A percentile compares a stretch with the other conserved stretches of the same genome.
Evolutionary conservation across 352 stramenopile species (phyloP).

Genomic region (Phytophthora fragariaefolia): DNA sequence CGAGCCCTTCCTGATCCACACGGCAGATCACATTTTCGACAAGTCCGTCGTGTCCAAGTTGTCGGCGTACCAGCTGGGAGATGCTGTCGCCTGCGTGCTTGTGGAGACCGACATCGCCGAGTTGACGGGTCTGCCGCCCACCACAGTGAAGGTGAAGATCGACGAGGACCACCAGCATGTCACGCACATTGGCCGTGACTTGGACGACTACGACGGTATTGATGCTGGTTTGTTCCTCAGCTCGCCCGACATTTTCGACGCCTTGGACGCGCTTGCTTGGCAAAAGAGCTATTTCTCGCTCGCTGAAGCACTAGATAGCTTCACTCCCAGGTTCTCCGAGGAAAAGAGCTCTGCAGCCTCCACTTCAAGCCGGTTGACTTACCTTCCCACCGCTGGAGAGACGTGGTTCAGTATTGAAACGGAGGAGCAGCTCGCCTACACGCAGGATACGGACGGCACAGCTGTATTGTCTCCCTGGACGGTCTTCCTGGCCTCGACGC

Average conservation of each 20-base stretch:
- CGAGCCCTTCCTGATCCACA: constrained; percentile 84
- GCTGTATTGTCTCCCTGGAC: constrained; percentile 77
- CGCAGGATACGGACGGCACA: constrained; percentile 72
- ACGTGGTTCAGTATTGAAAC: constrained; percentile 89
- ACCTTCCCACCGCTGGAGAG: constrained; percentile 67
- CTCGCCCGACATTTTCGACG: constrained; percentile 71
- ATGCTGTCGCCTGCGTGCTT: constrained; percentile 73
- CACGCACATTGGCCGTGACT: constrained; percentile 62
- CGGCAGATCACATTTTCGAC: constrained; percentile 87
- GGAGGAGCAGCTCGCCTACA: constrained; percentile 80
- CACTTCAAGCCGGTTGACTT: constrained; percentile 65
- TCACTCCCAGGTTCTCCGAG: constrained; percentile 38
- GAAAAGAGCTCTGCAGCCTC: constrained; percentile 3
- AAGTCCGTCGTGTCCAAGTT: constrained; percentile 79
- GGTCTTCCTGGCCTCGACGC: constrained; percentile 75
- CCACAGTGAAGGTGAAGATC: constrained; percentile 69
- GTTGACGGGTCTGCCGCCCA: constrained; percentile 65
- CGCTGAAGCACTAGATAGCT: constrained; percentile 73
- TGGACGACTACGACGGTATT: constrained; percentile 66
- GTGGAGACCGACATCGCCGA: constrained; percentile 74
- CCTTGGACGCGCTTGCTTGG: constrained; percentile 61
- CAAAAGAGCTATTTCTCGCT: constrained; percentile 81
- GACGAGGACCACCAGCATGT: constrained; percentile 59
- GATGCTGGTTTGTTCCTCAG: constrained; percentile 80
- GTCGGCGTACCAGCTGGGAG: constrained; percentile 57